A percentile compares a stretch with the other conserved stretches of the same genome.
Evolutionary conservation across 805 yeast species (phyloP).

Genomic region (Starmerella potacharoeniae): DNA sequence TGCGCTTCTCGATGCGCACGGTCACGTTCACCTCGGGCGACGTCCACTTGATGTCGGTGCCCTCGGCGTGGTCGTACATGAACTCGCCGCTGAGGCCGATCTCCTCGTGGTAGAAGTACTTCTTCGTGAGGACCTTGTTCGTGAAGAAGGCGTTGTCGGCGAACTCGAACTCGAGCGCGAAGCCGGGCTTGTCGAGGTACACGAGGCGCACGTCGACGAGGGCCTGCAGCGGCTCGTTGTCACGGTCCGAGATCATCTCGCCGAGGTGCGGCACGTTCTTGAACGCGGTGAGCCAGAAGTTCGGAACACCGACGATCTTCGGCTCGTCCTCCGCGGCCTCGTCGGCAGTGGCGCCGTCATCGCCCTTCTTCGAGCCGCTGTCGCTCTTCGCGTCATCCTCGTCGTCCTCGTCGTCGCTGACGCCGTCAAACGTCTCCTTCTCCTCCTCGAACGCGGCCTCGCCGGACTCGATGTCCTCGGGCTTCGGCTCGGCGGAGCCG

Average conservation of each 20-base stretch:
- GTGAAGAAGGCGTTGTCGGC: slow-evolving; percentile 63
- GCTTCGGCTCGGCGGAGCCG: slow-evolving; percentile 68
- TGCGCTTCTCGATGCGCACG: slow-evolving; percentile 78
- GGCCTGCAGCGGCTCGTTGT: slow-evolving; percentile 64
- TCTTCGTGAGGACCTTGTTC: slow-evolving; percentile 62
- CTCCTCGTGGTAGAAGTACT: slow-evolving; percentile 88
- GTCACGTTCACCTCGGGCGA: slow-evolving; percentile 75
- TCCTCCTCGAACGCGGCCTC: slow-evolving; percentile 51
- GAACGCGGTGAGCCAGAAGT: slow-evolving; percentile 93
- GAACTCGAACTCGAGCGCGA: slow-evolving; percentile 75
- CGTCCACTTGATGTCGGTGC: slow-evolving; percentile 73
- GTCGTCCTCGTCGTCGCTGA: slow-evolving; percentile 35
- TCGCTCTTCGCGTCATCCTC: slow-evolving; percentile 28
- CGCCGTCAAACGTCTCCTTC: slow-evolving; percentile 37
- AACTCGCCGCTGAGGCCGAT: slow-evolving; percentile 91
- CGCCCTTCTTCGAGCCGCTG: not conserved
- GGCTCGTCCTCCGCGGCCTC: slow-evolving; percentile 31
- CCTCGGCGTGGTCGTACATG: slow-evolving; percentile 94
- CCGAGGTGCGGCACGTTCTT: slow-evolving; percentile 72
- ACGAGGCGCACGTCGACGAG: slow-evolving; percentile 64
- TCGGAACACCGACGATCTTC: slow-evolving; percentile 66
- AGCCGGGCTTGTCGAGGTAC: slow-evolving; percentile 75
- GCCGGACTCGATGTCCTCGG: slow-evolving; percentile 69
- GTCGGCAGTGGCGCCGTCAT: slow-evolving; percentile 33
- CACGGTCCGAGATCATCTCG: slow-evolving; percentile 81